Base-by-base conservation (phyloP, 2,329 filamentous ascomycete genomes). In the Fusarium mexicanum region DNA sequence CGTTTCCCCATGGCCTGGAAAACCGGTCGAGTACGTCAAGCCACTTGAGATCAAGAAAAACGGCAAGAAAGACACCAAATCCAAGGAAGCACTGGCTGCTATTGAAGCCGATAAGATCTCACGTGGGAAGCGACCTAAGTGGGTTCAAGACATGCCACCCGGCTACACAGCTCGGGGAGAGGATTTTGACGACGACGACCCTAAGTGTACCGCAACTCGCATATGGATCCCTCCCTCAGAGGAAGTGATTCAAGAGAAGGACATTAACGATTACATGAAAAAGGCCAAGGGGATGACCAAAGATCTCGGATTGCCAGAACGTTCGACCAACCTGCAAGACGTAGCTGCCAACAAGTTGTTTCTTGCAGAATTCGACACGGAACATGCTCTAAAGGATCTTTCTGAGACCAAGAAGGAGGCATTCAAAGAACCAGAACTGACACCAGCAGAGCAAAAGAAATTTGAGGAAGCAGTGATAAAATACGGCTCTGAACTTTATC, bases 401-500 rank as follows among this genome's bases (percentile, higher is more conserved):
- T 86, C 90, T 60, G 90, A 90, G 76, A 86, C 91, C 17, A 91
- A 95, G 69, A 91, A 90, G 69, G 87, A 89, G 41, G 91, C 91
- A 58, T 91, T 98, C 78, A 95, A 95, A 77, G 95, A 98, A 81
- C 96, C 96, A 1, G 91, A 94, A 64, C 84, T 97, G 57, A 94
- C 87, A 48, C 87, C 93, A 14, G 87, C 93, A 38, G 95, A 99
- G 80, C 85, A 93, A 70, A 96, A 96, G 83, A 93, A 92, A 69
- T 98, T 98, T 77, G 96, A 98, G 79, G 95, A 98, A 80, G 96
- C 90, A 46, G 94, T 99, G 17, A 86, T 90, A 53, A 98, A 96
- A 80, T 97, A 92, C 79, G 96, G 96, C 29, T 98, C 96, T 0
- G 96, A 99, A 83, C 91, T 97, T 77, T 90, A 94, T 74, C 89